A percentile compares a stretch with the other conserved stretches of the same genome.
Conservation (phyloP, 1,284 basidiomycete genomes). For the Austroboletus niveus region DNA sequence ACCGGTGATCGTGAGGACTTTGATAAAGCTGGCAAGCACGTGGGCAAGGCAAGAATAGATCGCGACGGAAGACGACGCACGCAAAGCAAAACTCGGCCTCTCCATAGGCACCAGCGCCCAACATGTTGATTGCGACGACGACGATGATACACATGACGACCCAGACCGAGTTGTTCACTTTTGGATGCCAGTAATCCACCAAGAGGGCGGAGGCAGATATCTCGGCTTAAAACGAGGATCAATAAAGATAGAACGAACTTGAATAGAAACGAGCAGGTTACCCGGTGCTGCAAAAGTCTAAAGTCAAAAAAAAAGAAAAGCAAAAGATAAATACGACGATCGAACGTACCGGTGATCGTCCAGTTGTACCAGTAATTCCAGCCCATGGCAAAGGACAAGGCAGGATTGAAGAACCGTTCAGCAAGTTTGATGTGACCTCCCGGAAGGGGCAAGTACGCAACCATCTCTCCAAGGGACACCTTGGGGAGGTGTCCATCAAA, state of each 20-base stretch:
- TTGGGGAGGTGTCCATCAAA: conserved; percentile 11
- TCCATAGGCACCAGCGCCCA: conserved; percentile 52
- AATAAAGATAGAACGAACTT: neutral
- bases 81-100: conserved; percentile 58
- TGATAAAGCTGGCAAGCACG: conserved; percentile 47
- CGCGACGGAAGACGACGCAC: conserved; percentile 23
- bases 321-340: neutral
- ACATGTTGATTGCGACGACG: conserved; percentile 65
- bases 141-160: conserved; percentile 62
- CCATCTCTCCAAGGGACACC: conserved; percentile 44
- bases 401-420: conserved; percentile 69
- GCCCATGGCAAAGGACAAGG: conserved; percentile 67
- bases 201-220: conserved; percentile 64
- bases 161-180: conserved; percentile 59
- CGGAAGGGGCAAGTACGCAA: conserved; percentile 39
- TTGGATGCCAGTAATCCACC: conserved; percentile 57
- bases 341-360: conserved; percentile 45
- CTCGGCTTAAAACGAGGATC: conserved; percentile 42
- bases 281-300: conserved; percentile 22
- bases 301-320: neutral
- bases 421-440: conserved; percentile 71
- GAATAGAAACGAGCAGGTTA: conserved; percentile 7
- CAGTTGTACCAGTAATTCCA: conserved; percentile 75
- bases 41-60: neutral
- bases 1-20: conserved; percentile 59